Conservation (phyloP, 192 early-diverging fungal genomes). For the Backusella mclennaniae region DNA sequence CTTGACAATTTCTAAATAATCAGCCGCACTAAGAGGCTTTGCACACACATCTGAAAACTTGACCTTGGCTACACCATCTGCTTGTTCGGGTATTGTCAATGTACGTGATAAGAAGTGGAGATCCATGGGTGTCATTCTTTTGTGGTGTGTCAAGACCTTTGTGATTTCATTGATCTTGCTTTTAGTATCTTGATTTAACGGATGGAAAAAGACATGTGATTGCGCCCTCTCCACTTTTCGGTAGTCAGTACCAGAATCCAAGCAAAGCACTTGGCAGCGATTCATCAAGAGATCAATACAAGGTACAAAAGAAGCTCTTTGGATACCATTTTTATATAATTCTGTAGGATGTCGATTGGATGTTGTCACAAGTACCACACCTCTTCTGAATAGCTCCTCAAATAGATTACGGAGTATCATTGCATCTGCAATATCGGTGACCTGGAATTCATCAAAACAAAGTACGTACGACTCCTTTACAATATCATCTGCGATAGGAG, state of each 20-base stretch:
- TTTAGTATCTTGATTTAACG: conserved; percentile 52
- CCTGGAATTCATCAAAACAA: conserved; percentile 97
- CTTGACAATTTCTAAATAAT: conserved; percentile 84
- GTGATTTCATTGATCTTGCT: conserved; percentile 49
- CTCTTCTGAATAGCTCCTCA: conserved; percentile 76
- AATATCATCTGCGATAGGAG: conserved; percentile 76
- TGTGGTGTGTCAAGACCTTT: conserved; percentile 26
- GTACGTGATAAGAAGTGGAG: conserved; percentile 77
- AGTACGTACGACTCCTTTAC: conserved; percentile 80
- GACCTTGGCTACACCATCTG: conserved; percentile 68
- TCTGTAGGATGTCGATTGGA: conserved; percentile 92
- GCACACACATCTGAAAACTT: conserved; percentile 81
- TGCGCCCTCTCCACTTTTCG: conserved; percentile 62
- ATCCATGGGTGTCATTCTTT: conserved; percentile 37
- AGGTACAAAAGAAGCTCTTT: conserved; percentile 89
- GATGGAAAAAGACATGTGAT: conserved; percentile 69
- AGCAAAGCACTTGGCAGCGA: conserved; percentile 72
- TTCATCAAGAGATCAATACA: conserved; percentile 86
- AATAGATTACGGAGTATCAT: conserved; percentile 88
- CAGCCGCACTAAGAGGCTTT: conserved; percentile 72
- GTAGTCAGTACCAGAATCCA: conserved; percentile 93
- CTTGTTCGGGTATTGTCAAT: conserved; percentile 63
- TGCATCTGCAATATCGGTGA: conserved; percentile 97
- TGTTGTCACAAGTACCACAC: conserved; percentile 90
- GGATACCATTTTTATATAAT: conserved; percentile 96